Base-by-base conservation (phyloP, 805 yeast genomes). In the Metschnikowia peoriensis region DNA sequence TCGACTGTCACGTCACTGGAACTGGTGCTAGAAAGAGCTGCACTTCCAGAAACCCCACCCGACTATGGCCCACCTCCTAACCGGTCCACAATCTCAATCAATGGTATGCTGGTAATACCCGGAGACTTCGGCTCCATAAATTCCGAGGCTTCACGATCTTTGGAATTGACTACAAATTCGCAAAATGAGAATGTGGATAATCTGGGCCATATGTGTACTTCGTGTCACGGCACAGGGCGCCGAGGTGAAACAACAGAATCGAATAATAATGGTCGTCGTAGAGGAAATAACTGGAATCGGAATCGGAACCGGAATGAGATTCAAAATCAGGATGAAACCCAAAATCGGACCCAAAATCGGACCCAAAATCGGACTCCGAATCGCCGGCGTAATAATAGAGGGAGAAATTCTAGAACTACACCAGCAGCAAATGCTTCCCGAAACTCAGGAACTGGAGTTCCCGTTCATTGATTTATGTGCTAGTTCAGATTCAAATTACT, bases 11-110 rank as follows among this genome's bases (percentile, higher is more conserved):
- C 32, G 22, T 22, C 16, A 10, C 35, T n/a, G 29, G 45, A 42
- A 37, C 45, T 28, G 45, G 12, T 28, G 12, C 29, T 29, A 22
- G 45, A 28, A 15, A 28, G 38, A 10, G 45, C 45, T 12, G 37
- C 16, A 22, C 5, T 28, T 42, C 45, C 45, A 14, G 45, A 42
- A 14, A 29, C 38, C 5, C 45, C 45, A 9, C 45, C 45, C 14
- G 45, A 42, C 15, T 42, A 42, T 28, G 45, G 45, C 35, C 37
- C 45, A 12, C 45, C 45, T n/a, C 45, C 45, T 12, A 42, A 32
- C 35, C 11, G 45, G 22, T 42, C 45, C 8, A 42, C 38, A 2
- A n/a, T 35, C 7, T 28, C 37, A 29, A 42, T 42, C 12, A 42
- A 42, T 17, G 45, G 45, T 9, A 28, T 42, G 45, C 22, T 12